Conservation (phyloP, 176 grass and related monocot species). For the Phoenix dactylifera region DNA sequence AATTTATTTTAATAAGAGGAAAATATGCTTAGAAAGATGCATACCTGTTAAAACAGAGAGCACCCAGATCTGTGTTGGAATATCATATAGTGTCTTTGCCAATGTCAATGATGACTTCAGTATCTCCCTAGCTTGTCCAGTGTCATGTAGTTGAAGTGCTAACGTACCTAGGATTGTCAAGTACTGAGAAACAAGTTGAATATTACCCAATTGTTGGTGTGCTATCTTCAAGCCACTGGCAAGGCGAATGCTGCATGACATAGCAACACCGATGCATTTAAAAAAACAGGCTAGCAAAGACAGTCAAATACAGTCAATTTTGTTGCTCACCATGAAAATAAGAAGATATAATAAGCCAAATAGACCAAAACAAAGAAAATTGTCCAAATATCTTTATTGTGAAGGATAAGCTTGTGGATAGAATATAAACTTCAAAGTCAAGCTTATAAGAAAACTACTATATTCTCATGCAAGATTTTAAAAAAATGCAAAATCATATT, state of each 20-base stretch:
- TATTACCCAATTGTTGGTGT: conserved; percentile 93
- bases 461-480: too few relatives aligned
- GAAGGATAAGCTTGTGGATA: too few relatives aligned
- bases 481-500: too few relatives aligned
- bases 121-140: conserved; percentile 85
- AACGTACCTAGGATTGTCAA: conserved; percentile 86
- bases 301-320: background rate
- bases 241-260: conserved; percentile 65
- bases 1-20: too few relatives aligned
- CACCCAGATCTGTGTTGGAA: conserved; percentile 97
- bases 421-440: too few relatives aligned
- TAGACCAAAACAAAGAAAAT: too few relatives aligned
- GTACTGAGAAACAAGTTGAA: conserved; percentile 97
- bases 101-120: conserved; percentile 89
- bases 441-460: too few relatives aligned
- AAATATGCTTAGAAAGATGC: background rate
- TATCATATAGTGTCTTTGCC: conserved; percentile 90
- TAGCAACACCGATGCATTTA: background rate
- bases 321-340: too few relatives aligned
- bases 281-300: background rate
- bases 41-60: conserved; percentile 80
- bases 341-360: too few relatives aligned
- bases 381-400: too few relatives aligned
- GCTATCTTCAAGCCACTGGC: conserved; percentile 96
- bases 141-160: conserved; percentile 87